phyloP scores from a whole-genome alignment of 306 rosid species.

The Medicago lupulina region DNA sequence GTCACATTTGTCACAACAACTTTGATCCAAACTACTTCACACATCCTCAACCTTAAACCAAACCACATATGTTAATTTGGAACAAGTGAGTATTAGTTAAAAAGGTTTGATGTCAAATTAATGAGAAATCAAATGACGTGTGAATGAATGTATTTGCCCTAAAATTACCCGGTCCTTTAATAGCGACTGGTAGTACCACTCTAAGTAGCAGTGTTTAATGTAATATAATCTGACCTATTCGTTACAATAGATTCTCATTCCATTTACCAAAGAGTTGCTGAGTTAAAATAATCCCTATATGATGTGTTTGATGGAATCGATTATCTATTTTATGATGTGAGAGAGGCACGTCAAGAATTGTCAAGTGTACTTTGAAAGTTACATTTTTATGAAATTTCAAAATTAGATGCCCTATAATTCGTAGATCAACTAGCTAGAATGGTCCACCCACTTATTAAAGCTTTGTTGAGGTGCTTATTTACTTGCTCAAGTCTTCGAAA shows the following conservation, averaged over 20 bases:
- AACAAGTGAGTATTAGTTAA: too few species aligned
- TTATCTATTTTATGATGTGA: conserved; percentile 42
- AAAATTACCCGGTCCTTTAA: not conserved
- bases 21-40: too few species aligned
- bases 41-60: too few species aligned
- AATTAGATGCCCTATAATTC: conserved; percentile 29
- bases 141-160: not conserved
- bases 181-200: conserved; percentile 28
- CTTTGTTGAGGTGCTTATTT: conserved; percentile 26
- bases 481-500: conserved; percentile 12
- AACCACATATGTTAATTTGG: too few species aligned
- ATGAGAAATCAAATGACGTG: not conserved
- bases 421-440: conserved; percentile 45
- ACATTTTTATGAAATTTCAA: conserved; percentile 38
- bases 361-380: conserved; percentile 45
- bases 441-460: conserved; percentile 48
- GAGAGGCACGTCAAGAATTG: conserved; percentile 40
- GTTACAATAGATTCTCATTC: conserved; percentile 28
- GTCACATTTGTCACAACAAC: too few species aligned
- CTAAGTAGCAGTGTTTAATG: conserved; percentile 35
- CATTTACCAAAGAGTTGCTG: not conserved
- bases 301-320: conserved; percentile 37
- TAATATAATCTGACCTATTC: conserved; percentile 38
- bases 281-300: not conserved
- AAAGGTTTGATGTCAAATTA: not conserved